Evolutionary conservation across 257 asterid genomes (phyloP).

Genomic region (Solanum bulbocastanum): DNA sequence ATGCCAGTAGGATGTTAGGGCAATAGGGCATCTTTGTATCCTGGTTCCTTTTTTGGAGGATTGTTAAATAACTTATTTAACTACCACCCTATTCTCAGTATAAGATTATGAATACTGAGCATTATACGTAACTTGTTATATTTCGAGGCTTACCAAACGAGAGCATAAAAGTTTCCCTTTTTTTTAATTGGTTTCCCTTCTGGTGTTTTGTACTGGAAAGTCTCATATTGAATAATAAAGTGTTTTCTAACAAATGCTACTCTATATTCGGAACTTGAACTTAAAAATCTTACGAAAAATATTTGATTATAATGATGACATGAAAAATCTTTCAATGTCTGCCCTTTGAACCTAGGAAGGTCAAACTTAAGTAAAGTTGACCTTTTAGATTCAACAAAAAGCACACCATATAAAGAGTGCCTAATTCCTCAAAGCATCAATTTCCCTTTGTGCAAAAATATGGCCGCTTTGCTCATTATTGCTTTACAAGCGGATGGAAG

Average conservation of each 20-base stretch:
- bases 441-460: neutral
- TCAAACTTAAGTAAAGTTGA: neutral
- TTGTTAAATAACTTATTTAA: neutral
- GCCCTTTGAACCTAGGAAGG: neutral
- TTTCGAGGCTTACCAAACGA: neutral
- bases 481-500: slow-evolving; percentile 10
- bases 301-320: neutral
- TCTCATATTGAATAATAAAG: neutral
- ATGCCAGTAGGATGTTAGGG: neutral
- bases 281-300: no score
- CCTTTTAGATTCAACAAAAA: neutral
- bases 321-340: neutral
- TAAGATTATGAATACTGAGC: neutral
- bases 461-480: slow-evolving; percentile 13
- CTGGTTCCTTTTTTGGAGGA: neutral
- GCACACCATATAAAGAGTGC: neutral
- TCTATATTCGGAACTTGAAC: neutral
- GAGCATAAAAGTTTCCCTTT: neutral
- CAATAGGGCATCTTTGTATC: neutral
- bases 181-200: neutral
- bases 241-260: neutral
- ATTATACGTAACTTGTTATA: neutral
- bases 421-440: neutral
- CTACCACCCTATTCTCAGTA: neutral
- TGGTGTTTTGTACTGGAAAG: neutral